Evolutionary conservation across 2,329 filamentous ascomycete species (phyloP).

Genomic region (Phialophora tarda): DNA sequence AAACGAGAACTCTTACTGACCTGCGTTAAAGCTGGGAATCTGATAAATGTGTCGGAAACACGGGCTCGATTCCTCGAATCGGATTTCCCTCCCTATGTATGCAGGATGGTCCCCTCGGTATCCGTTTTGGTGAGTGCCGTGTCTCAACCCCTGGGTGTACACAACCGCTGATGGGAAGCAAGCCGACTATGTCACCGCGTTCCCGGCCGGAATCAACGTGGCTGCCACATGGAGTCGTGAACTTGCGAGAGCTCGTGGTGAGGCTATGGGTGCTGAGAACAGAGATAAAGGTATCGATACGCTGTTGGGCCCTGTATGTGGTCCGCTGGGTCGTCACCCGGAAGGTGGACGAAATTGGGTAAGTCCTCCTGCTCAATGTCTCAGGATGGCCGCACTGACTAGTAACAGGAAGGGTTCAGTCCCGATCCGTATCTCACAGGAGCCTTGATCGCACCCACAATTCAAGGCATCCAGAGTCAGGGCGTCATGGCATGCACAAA

Average conservation of each 20-base stretch:
- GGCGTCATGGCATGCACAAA: constrained; percentile 85
- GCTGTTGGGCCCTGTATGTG: constrained; percentile 77
- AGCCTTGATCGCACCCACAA: constrained; percentile 71
- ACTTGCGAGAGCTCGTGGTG: constrained; percentile 71
- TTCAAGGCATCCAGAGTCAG: constrained; percentile 79
- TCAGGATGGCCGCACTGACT: constrained; percentile 10
- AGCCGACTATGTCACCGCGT: constrained; percentile 81
- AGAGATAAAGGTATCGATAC: constrained; percentile 76
- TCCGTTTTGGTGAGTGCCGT: constrained; percentile 64
- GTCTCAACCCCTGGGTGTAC: background rate
- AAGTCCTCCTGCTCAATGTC: background rate
- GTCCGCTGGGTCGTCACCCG: constrained; percentile 71
- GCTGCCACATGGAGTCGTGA: constrained; percentile 81
- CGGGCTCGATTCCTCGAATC: constrained; percentile 58
- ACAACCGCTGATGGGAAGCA: constrained; percentile 25
- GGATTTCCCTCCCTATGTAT: constrained; percentile 77
- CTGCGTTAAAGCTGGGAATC: constrained; percentile 62
- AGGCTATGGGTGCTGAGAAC: constrained; percentile 76
- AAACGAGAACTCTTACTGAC: constrained; percentile 31
- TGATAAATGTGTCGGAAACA: constrained; percentile 78
- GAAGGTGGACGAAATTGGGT: constrained; percentile 74
- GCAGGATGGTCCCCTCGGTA: constrained; percentile 82
- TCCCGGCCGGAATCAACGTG: constrained; percentile 76
- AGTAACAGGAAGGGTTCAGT: constrained; percentile 57
- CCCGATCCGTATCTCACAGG: constrained; percentile 79